phyloP scores from a whole-genome alignment of 768 basidiomycete species.

The Leccinum rimulosum region DNA sequence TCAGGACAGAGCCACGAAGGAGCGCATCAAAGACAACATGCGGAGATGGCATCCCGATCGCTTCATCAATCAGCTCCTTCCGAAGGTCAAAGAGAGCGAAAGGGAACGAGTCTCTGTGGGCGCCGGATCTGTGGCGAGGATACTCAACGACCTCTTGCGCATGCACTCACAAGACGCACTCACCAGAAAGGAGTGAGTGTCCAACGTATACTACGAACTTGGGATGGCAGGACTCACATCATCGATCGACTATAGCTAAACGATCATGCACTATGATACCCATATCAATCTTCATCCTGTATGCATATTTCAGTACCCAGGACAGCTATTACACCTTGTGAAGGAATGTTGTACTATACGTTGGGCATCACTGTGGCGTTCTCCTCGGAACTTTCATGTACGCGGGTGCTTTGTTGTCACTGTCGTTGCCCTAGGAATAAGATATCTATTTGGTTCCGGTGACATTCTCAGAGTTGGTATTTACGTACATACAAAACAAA shows the following conservation, averaged over 20 bases:
- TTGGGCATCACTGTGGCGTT: background rate
- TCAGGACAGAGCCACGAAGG: slow-evolving; percentile 53
- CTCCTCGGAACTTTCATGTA: background rate
- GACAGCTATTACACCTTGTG: slow-evolving; percentile 12
- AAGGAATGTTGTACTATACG: slow-evolving; percentile 15
- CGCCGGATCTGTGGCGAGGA: slow-evolving; percentile 69
- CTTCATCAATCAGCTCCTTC: slow-evolving; percentile 67
- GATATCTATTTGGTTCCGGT: background rate
- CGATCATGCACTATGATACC: slow-evolving; percentile 29
- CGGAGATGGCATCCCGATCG: slow-evolving; percentile 82
- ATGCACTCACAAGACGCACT: slow-evolving; percentile 38
- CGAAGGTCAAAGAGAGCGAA: slow-evolving; percentile 61
- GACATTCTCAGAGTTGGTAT: background rate
- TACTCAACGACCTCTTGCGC: slow-evolving; percentile 68
- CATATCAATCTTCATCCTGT: slow-evolving; percentile 30
- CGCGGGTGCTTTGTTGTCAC: background rate
- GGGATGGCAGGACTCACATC: slow-evolving; percentile 10
- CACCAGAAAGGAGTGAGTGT: slow-evolving; percentile 29
- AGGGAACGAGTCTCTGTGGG: slow-evolving; percentile 66
- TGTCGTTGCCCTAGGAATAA: slow-evolving; percentile 2
- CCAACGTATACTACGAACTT: background rate
- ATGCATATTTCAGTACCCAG: slow-evolving; percentile 26
- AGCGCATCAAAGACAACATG: slow-evolving; percentile 73
- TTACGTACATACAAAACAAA: no score
- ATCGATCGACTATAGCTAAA: slow-evolving; percentile 13